A percentile compares a stretch with the other conserved stretches of the same genome.
Conservation (phyloP, 2,329 filamentous ascomycete genomes). For the Aspergillus bombycis region DNA sequence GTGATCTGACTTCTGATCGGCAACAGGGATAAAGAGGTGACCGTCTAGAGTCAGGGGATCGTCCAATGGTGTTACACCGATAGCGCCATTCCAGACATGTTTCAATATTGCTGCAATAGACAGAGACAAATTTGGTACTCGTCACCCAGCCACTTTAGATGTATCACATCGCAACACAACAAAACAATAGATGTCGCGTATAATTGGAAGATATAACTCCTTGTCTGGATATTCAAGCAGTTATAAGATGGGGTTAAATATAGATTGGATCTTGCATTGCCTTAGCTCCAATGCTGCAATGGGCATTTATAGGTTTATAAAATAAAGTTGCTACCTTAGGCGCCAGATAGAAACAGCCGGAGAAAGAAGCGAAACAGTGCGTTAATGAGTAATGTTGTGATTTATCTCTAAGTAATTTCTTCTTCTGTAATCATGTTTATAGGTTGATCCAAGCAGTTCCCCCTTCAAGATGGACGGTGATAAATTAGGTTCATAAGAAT, state of each 20-base stretch:
- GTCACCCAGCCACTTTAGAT: neutral
- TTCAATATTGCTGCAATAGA: neutral
- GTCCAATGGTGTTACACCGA: slow-evolving; percentile 4
- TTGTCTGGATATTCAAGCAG: neutral
- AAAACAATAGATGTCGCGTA: neutral
- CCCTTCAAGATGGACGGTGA: too few species aligned
- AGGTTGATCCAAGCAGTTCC: too few species aligned
- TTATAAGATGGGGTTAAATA: neutral
- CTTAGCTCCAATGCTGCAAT: neutral
- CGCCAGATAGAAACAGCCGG: too few species aligned
- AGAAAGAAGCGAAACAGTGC: too few species aligned
- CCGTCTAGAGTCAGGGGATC: neutral
- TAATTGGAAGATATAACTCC: neutral
- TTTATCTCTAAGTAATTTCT: too few species aligned
- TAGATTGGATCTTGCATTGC: neutral
- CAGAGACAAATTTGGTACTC: neutral
- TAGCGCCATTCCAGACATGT: slow-evolving; percentile 3
- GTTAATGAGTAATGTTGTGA: too few species aligned
- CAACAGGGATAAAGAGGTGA: neutral
- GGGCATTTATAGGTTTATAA: neutral
- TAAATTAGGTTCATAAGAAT: too few species aligned
- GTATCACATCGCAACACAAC: neutral
- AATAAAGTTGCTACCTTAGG: too few species aligned
- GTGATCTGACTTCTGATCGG: neutral
- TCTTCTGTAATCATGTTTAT: too few species aligned